phyloP scores from a whole-genome alignment of 192 early-diverging fungal genomes.

The Paraglomus brasilianum region DNA sequence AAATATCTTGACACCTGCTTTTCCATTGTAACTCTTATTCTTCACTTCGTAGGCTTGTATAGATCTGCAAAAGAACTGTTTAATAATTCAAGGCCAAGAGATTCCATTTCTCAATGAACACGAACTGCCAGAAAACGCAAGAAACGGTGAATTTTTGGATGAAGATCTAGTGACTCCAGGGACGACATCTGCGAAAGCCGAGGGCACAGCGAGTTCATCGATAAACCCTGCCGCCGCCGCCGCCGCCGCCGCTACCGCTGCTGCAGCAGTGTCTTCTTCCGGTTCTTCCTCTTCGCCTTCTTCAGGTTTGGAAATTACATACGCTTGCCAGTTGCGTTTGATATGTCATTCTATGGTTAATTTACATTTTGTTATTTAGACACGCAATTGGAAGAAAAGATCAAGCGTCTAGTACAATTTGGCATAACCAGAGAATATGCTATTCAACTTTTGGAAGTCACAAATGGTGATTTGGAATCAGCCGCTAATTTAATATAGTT shows the following conservation, averaged over 20 bases:
- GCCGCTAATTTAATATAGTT: slow-evolving; percentile 67
- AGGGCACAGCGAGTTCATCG: slow-evolving; percentile 26
- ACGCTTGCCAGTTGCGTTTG: background rate
- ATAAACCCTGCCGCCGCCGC: slow-evolving; percentile 4
- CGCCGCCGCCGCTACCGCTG: background rate
- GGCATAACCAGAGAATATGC: slow-evolving; percentile 81
- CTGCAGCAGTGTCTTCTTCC: background rate
- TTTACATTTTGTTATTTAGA: background rate
- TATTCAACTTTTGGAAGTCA: slow-evolving; percentile 70
- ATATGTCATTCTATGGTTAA: slow-evolving; percentile 2
- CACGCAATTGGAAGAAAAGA: slow-evolving; percentile 61
- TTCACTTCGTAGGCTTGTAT: slow-evolving; percentile 67
- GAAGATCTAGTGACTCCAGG: slow-evolving; percentile 31
- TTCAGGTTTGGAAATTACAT: slow-evolving; percentile 9
- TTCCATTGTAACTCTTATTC: background rate
- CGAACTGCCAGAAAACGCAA: slow-evolving; percentile 71
- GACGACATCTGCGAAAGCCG: slow-evolving; percentile 34
- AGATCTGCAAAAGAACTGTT: slow-evolving; percentile 78
- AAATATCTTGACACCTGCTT: slow-evolving; percentile 6
- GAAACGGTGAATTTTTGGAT: slow-evolving; percentile 23
- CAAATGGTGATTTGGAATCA: slow-evolving; percentile 82
- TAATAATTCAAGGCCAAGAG: slow-evolving; percentile 77
- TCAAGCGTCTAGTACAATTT: slow-evolving; percentile 71
- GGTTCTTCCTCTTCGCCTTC: background rate
- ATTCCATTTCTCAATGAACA: slow-evolving; percentile 92